Base-by-base conservation (phyloP, 2,329 filamentous ascomycete genomes). In the Rhynchosporium agropyri region DNA sequence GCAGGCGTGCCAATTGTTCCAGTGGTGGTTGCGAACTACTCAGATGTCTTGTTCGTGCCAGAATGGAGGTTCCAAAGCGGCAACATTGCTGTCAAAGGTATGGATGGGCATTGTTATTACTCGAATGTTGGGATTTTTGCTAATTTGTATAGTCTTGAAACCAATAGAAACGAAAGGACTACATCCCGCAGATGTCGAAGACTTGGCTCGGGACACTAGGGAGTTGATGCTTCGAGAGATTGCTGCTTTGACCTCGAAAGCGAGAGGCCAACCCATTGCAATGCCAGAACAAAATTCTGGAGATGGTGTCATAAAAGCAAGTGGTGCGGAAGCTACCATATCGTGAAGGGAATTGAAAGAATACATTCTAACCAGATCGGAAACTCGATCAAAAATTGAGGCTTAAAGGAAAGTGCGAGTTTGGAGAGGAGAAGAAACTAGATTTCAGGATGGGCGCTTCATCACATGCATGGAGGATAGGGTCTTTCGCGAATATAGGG, bases 1-100 rank as follows among this genome's bases (percentile, higher is more conserved):
- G 94, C 94, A 2, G 90, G 92, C 68, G 95, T 97, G 5, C 93
- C 93, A 31, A 91, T 99, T 71, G 89, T 99, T 3, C 95, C 95
- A 0, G 84, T 96, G 42, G 89, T 92, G 53, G 84, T 86, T 36
- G 89, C 90, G 74, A 93, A 92, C 77, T 94, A 94, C 76, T 88
- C 88, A 70, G 84, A 92, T 74, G 74, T 93, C 40, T 77, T 93
- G 67, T 86, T 85, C 71, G 77, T 87, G 69, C 87, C 87, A 77
- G 80, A 80, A 50, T 74, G 84, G 69, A 79, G 84, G 46, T 94
- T 94, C 73, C 85, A 84, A 50, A 76, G 85, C 0, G 90, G 90
- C 49, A 81, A 77, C 49, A 87, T 98, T 64, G 90, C 90, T 12
- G 81, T 92, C 65, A 92, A 90, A 79, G 86, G 90, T 91, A 75